Base-by-base conservation (phyloP, 1,284 basidiomycete genomes). In the Neolentinus lepideus region DNA sequence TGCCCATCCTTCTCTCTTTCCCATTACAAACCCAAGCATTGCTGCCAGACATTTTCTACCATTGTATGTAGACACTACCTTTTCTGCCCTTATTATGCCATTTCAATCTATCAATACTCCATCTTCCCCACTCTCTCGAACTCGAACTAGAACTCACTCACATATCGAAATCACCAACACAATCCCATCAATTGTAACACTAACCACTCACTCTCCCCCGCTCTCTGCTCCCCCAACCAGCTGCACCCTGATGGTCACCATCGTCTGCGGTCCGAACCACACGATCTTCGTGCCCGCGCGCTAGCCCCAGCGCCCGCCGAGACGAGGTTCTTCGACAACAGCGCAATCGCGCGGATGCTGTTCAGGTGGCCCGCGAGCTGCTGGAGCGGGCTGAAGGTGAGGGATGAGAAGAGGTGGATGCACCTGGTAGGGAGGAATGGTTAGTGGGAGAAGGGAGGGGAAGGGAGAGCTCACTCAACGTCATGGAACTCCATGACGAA, bases 401-500 rank as follows among this genome's bases (percentile, higher is more conserved):
- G 70, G 1, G 86, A 87, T 10, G 86, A 89, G 73, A 85, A 93
- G 14, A 94, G 75, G 61, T 92, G 90, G 0, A 90, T 88, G 11
- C 89, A 85, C 25, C 88, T 89, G 63, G 47, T 19, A 54, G 16
- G 43, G 11, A 19, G 55, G 47, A 57, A 48, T 26, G 14, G 12
- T 54, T 54, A 33, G 53, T 48, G 54, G 53, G 10, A 16, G 26
- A 26, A 9, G 38, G 46, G 12, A 43, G 21, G 51, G 12, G 19
- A 10, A 16, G 22, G 11, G 25, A 54, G 36, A 8, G 71, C 84
- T 22, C 70, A 88, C 80, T 93, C 94, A 53, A 94, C 87, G 64
- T 96, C 94, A 61, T 95, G 92, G 69, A 94, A 92, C 0, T 93
- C 94, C 22, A 92, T 91, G 10, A 92, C 92, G 58, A 96, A 88